Evolutionary conservation across 2,329 filamentous ascomycete species (phyloP).

Genomic region (Aspergillus pseudotamarii): DNA sequence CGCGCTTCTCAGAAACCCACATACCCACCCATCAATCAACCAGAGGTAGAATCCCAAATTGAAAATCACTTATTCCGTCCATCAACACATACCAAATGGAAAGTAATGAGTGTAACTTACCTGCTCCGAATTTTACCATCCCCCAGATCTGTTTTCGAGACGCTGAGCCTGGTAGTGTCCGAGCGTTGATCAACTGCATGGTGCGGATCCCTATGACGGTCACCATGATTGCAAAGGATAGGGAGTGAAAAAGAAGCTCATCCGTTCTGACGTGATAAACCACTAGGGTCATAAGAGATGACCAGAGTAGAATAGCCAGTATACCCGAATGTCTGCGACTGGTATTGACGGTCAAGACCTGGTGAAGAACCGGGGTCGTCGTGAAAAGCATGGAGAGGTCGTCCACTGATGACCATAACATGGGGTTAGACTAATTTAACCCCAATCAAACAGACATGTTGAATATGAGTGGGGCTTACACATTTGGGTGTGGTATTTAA

Average conservation of each 20-base stretch:
- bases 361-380: conserved; percentile 25
- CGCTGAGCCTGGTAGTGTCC: conserved; percentile 14
- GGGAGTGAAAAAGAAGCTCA: conserved; percentile 22
- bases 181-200: conserved; percentile 15
- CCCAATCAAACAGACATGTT: neutral
- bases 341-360: conserved; percentile 21
- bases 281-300: conserved; percentile 8
- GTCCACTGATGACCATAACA: conserved; percentile 17
- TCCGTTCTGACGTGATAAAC: conserved; percentile 21
- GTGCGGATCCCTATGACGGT: conserved; percentile 19
- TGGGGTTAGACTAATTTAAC: no score
- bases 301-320: conserved; percentile 8
- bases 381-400: conserved; percentile 28
- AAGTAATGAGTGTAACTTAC: neutral
- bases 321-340: conserved; percentile 9
- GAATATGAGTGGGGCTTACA: conserved; percentile 12
- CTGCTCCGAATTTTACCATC: conserved; percentile 23
- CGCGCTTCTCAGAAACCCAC: conserved; percentile 20
- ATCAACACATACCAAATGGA: neutral
- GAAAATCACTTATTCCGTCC: conserved; percentile 17
- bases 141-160: conserved; percentile 21
- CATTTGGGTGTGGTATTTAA: conserved; percentile 35
- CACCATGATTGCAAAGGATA: conserved; percentile 19
- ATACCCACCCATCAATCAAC: conserved; percentile 30
- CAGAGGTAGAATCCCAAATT: conserved; percentile 24